Evolutionary conservation across 306 rosid species (phyloP).

Genomic region (Dryas alaskensis): DNA sequence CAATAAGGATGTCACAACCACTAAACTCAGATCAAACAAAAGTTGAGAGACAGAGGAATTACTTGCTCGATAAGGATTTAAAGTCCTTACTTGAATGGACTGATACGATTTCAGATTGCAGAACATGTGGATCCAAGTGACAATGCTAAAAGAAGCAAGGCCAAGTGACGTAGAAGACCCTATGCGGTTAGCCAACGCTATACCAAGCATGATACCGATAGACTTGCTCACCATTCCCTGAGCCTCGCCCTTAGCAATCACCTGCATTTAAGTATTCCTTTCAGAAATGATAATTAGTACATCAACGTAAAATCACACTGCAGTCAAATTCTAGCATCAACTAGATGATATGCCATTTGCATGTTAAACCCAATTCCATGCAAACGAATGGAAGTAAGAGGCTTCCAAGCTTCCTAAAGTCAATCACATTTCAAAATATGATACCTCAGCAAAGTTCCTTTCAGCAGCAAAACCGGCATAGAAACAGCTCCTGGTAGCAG

Average conservation of each 20-base stretch:
- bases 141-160: slow-evolving; percentile 69
- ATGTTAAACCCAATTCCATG: no score
- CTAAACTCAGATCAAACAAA: no score
- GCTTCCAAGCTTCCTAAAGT: slow-evolving; percentile 17
- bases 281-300: slow-evolving; percentile 12
- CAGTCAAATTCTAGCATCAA: not conserved
- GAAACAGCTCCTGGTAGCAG: slow-evolving; percentile 96
- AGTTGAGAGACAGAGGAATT: slow-evolving; percentile 37
- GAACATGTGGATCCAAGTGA: slow-evolving; percentile 89
- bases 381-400: slow-evolving; percentile 16
- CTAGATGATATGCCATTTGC: not conserved
- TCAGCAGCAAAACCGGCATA: slow-evolving; percentile 98
- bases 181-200: slow-evolving; percentile 71
- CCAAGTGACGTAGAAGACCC: slow-evolving; percentile 75
- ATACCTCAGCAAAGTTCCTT: slow-evolving; percentile 97
- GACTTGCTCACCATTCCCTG: slow-evolving; percentile 98
- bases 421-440: not conserved
- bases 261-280: slow-evolving; percentile 46
- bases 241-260: slow-evolving; percentile 98
- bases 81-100: slow-evolving; percentile 78
- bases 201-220: slow-evolving; percentile 75
- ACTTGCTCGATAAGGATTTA: slow-evolving; percentile 98
- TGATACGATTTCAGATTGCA: slow-evolving; percentile 93
- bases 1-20: no score
- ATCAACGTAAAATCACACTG: not conserved